Evolutionary conservation across 2,329 filamentous ascomycete species (phyloP).

Genomic region (Epichloe sylvatica): DNA sequence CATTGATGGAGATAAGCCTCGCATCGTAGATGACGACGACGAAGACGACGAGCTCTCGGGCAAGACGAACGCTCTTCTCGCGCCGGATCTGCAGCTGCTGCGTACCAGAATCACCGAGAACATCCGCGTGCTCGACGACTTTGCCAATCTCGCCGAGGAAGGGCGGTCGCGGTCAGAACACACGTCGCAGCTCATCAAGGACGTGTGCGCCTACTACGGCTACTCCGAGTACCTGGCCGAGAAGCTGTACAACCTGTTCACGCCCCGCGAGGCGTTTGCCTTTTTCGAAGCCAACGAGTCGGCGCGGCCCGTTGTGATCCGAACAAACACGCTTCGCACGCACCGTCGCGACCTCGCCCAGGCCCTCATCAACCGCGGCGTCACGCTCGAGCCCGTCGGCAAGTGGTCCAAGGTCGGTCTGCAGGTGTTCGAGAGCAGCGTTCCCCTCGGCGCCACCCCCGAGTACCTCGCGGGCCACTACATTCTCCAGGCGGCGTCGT

Average conservation of each 20-base stretch:
- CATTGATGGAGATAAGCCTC: slow-evolving; percentile 63
- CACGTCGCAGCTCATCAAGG: slow-evolving; percentile 69
- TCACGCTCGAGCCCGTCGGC: slow-evolving; percentile 89
- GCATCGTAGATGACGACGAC: slow-evolving; percentile 51
- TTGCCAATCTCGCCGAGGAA: slow-evolving; percentile 65
- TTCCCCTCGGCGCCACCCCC: slow-evolving; percentile 75
- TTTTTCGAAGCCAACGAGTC: slow-evolving; percentile 99
- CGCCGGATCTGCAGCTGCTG: slow-evolving; percentile 80
- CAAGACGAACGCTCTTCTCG: slow-evolving; percentile 51
- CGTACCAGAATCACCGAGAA: slow-evolving; percentile 85
- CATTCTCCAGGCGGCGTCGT: slow-evolving; percentile 91
- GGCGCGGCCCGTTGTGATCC: slow-evolving; percentile 81
- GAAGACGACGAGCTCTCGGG: slow-evolving; percentile 41
- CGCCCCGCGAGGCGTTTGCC: slow-evolving; percentile 83
- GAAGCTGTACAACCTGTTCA: slow-evolving; percentile 87
- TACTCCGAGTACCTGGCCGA: slow-evolving; percentile 92
- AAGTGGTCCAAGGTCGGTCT: slow-evolving; percentile 98
- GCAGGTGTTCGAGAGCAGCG: slow-evolving; percentile 82
- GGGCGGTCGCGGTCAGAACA: slow-evolving; percentile 80
- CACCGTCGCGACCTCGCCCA: slow-evolving; percentile 72
- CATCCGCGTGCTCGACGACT: slow-evolving; percentile 79
- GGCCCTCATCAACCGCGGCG: slow-evolving; percentile 86
- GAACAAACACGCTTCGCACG: slow-evolving; percentile 84
- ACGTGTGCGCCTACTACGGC: slow-evolving; percentile 92
- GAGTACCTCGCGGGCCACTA: slow-evolving; percentile 97